Conservation (phyloP, 306 rosid genomes). For the Mucuna pruriens region DNA sequence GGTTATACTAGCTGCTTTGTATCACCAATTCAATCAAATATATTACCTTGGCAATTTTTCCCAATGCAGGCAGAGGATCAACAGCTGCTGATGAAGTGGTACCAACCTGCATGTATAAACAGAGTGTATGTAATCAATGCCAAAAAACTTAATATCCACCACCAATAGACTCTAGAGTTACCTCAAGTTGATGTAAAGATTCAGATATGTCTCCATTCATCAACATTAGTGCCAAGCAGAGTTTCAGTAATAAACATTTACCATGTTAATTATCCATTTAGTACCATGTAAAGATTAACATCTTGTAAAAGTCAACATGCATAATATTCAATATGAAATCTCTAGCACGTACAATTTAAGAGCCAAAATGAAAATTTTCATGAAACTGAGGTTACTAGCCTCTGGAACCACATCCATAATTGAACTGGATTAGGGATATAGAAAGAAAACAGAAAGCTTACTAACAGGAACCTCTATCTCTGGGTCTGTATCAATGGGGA, state of each 20-base stretch:
- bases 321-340: neutral
- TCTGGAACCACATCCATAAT: neutral
- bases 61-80: slow-evolving; percentile 80
- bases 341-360: slow-evolving; percentile 5
- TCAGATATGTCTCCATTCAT: neutral
- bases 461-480: neutral
- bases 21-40: slow-evolving; percentile 25
- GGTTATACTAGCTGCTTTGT: slow-evolving; percentile 9
- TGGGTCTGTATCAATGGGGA: slow-evolving; percentile 1
- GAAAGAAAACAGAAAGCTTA: neutral
- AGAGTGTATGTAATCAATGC: slow-evolving; percentile 21
- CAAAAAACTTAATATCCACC: slow-evolving; percentile 5
- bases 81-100: slow-evolving; percentile 95
- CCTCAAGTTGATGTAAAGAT: slow-evolving; percentile 4
- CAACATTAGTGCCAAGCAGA: slow-evolving; percentile 5
- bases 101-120: slow-evolving; percentile 66
- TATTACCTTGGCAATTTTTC: slow-evolving; percentile 73
- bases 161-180: neutral
- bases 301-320: slow-evolving; percentile 2
- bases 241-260: neutral
- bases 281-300: slow-evolving; percentile 13
- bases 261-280: neutral
- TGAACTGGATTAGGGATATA: neutral
- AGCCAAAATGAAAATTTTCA: slow-evolving; percentile 5
- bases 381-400: neutral